These are phyloP conservation scores for Termitomyces sp. DNA, from an alignment of 768 basidiomycete species.

Conservation along the genomic window DNA sequence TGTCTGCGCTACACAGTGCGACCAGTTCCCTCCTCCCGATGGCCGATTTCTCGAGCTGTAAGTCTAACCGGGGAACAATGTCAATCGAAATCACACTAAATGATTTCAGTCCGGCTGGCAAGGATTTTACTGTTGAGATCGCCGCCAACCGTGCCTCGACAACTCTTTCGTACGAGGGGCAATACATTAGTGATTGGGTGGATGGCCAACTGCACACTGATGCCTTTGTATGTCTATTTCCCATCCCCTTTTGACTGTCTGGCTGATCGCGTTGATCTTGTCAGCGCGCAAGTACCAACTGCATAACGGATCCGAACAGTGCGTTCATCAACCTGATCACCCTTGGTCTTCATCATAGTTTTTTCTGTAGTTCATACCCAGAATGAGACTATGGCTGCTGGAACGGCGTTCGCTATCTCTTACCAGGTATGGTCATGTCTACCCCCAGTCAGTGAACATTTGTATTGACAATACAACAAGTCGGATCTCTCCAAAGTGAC, in stretches of 20 bases:
- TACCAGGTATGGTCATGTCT: constrained; percentile 35
- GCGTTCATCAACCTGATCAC: constrained; percentile 14
- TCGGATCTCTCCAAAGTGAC: constrained; percentile 46
- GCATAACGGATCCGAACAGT: constrained; percentile 50
- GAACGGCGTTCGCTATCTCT: constrained; percentile 54
- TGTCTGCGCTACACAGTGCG: constrained; percentile 26
- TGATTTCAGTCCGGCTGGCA: constrained; percentile 40
- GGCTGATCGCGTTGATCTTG: not conserved
- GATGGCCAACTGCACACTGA: constrained; percentile 42
- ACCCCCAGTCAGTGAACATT: not conserved
- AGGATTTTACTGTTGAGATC: constrained; percentile 45
- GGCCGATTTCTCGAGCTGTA: constrained; percentile 43
- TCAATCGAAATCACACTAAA: not conserved
- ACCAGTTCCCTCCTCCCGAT: constrained; percentile 36
- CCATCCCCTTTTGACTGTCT: not conserved
- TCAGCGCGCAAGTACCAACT: constrained; percentile 29
- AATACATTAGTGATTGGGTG: constrained; percentile 38
- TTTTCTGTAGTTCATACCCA: constrained; percentile 45
- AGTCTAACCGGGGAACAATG: constrained; percentile 12
- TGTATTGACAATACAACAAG: constrained; percentile 19
- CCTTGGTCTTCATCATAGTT: not conserved
- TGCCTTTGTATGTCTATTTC: constrained; percentile 34
- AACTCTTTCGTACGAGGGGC: constrained; percentile 37
- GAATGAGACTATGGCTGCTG: constrained; percentile 47
- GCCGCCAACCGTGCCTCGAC: constrained; percentile 48